These are phyloP conservation scores for Pestalotiopsis sp. DNA, from an alignment of 2,329 filamentous ascomycete species.

Conservation along the genomic window DNA sequence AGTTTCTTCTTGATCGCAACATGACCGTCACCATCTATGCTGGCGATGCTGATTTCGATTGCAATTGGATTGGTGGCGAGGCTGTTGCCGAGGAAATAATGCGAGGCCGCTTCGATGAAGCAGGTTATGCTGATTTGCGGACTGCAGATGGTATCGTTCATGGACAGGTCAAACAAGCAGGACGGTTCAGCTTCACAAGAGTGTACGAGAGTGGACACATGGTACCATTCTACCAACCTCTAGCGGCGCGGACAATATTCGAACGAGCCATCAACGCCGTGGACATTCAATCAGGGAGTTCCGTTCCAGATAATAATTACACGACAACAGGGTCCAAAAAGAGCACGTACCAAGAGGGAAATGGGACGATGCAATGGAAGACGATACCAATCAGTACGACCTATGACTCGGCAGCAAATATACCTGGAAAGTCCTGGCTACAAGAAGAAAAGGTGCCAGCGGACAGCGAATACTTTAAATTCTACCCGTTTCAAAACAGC, in stretches of 20 bases:
- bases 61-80: slow-evolving; percentile 33
- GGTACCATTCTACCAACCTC: slow-evolving; percentile 56
- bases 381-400: slow-evolving; percentile 31
- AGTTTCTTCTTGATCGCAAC: slow-evolving; percentile 21
- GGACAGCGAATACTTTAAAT: background rate
- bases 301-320: slow-evolving; percentile 23
- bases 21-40: slow-evolving; percentile 29
- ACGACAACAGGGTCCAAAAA: slow-evolving; percentile 38
- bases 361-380: slow-evolving; percentile 34
- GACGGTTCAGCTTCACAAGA: slow-evolving; percentile 50
- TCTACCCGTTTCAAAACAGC: background rate
- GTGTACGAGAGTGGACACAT: slow-evolving; percentile 44
- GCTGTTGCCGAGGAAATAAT: slow-evolving; percentile 33
- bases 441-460: background rate
- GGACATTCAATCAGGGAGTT: slow-evolving; percentile 51
- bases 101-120: slow-evolving; percentile 39
- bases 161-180: slow-evolving; percentile 54
- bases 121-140: slow-evolving; percentile 49
- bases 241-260: slow-evolving; percentile 50
- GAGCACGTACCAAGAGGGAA: slow-evolving; percentile 48
- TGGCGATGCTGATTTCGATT: slow-evolving; percentile 34
- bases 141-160: slow-evolving; percentile 44
- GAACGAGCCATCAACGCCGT: slow-evolving; percentile 46
- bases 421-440: slow-evolving; percentile 29
- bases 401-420: slow-evolving; percentile 31